Evolutionary conservation across 768 basidiomycete genomes (phyloP), one percentile per base, ranked within the genome.

Genomic region (Macrolepiota fuliginosa): DNA sequence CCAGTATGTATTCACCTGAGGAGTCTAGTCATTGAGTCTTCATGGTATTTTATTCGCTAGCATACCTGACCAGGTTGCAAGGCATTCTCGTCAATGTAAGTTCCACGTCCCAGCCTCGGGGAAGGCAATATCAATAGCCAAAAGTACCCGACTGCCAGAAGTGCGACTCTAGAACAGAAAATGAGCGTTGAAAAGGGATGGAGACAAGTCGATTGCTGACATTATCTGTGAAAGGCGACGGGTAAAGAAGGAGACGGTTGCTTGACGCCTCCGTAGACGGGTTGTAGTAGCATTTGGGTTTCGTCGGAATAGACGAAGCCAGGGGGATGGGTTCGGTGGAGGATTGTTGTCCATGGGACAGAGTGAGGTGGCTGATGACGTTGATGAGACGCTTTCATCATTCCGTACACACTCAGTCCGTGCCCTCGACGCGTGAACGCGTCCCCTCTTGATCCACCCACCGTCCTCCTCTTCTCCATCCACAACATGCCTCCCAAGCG

Each of bases 1-100:
- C 88, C 91, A 98, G 70, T 94, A 87, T 11, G 92, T 94, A 59
- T 87, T 92, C 22, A 97, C 96, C 94, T 98, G 19, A 60, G 37
- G 9, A 32, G 58, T 25, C 15, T 49, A 37, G 52, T 17, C 52
- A 15, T 27, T 19, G 25, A n/a, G 22, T 35, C 37, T 19, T 12
- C 22, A 9, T 11, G 45, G 12, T 56, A 15, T 47, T 10, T 29
- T 3, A 25, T 17, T 53, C 17, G 40, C 11, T 25, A 32, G 56
- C 67, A 53, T 67, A 96, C 96, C 79, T 96, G 94, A 4, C 84
- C 89, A 10, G 97, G 96, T 68, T 96, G 93, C 19, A 99, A 75
- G 1, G 97, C 96, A 72, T 98, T 97, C 76, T 99, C 97, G 71
- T 96, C 94, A 54, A 96, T 90, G 70, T 94, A 96, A 9, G 87